Base-by-base conservation (phyloP, 805 yeast species). In the Saccharomycopsis microspora region DNA sequence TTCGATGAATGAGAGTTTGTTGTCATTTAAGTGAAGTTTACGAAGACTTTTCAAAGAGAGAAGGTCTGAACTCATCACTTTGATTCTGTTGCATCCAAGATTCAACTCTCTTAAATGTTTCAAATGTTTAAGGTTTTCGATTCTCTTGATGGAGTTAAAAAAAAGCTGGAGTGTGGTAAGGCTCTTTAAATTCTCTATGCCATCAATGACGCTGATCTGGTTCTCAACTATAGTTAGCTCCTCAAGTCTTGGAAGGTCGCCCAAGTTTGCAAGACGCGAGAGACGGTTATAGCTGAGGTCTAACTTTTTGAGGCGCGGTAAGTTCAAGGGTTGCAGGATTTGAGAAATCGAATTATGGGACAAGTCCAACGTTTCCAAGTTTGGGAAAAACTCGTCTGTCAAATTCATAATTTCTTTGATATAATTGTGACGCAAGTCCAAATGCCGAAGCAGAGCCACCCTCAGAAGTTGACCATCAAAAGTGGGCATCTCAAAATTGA, bases 111-210 rank as follows among this genome's bases (percentile, higher is more conserved):
- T 9, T 27, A 48, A 42, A 5, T 28, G 42, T n/a, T 29, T n/a
- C 11, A 46, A 38, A 5, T 8, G 19, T 4, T 28, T 31, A 39
- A 46, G 4, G 35, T 48, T 48, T 28, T 45, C 48, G 39, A 46
- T 45, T 42, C 34, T 42, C 40, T 6, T 46, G n/a, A 40, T 40
- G 40, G 7, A 30, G 35, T 49, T 49, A 42, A 49, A 45, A 32
- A 49, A 46, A 10, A 49, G 29, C 29, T 42, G 41, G 4, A 46
- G n/a, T 10, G 32, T 35, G 10, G 39, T 47, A 11, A 44, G 41
- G 4, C 35, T 32, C 32, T 34, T 43, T 28, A 47, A 40, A 3
- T 31, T 27, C n/a, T 8, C 33, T 9, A 47, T 10, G 9, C 36
- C 44, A 29, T 43, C 42, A 35, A 45, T 40, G 9, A 43, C 39